Evolutionary conservation across 208 protist genomes (phyloP), one percentile per base, ranked within the genome.

Genomic region (Vickermania spadyakhi): DNA sequence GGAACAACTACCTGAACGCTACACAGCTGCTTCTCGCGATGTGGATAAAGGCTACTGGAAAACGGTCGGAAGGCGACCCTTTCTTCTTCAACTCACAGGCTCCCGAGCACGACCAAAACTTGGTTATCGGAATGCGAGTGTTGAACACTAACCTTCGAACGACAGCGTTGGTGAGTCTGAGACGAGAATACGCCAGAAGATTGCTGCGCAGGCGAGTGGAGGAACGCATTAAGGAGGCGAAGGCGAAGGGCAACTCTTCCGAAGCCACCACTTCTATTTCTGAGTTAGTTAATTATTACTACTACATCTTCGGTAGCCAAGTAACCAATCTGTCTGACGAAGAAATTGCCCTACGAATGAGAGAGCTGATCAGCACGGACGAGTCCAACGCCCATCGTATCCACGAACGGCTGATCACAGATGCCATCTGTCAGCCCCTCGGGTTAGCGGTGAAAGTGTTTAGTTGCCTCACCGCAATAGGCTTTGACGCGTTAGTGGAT

Each of bases 361-460:
- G 75, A 11, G 60, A 68, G 60, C 60, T 80, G 21, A 56, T 84
- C 25, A 27, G 26, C 25, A 55, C 25, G n/a, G 25, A 55, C 11
- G 51, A 55, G n/a, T 11, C 5, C 11, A 27, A 22, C 51, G 13
- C 26, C 5, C 28, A 22, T 5, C 21, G 7, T 2, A 50, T 50
- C 1, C 56, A 56, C 26, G 28, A 2, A 28, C 52, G 23, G 2
- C 14, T 52, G 22, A 62, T 28, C 7, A n/a, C 26, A 4, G 57
- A 25, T 7, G 36, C 68, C 0, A 28, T 93, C 14, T 55, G 70
- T 23, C 25, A 50, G 0, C 56, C 69, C 3, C 61, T 93, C 29
- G 81, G 74, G 1, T 45, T 87, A n/a, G 76, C 69, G 25, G 64
- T 79, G 31, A 82, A 81, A 31, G 75, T 88, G 1, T 89, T 84